A percentile compares a stretch with the other conserved stretches of the same genome.
Conservation (phyloP, 495 filamentous ascomycete species). For the Astrocystis sublimbata region DNA sequence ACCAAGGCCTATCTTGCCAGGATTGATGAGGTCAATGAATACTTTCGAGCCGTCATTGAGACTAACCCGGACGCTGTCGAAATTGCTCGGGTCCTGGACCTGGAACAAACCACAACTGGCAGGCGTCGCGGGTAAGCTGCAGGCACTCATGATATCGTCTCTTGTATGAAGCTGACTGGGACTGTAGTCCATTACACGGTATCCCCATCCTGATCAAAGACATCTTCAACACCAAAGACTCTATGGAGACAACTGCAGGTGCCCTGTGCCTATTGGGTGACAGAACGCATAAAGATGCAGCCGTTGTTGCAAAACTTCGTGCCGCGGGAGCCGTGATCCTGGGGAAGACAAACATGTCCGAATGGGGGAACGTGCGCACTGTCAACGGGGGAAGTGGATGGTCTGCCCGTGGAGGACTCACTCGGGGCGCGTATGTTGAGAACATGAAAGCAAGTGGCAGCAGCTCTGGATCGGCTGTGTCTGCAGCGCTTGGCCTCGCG, state of each 20-base stretch:
- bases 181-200: background rate
- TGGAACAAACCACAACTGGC: background rate
- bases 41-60: background rate
- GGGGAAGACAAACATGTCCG: background rate
- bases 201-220: background rate
- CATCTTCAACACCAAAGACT: background rate
- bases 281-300: background rate
- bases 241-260: background rate
- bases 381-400: background rate
- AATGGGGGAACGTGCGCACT: background rate
- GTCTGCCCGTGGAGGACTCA: background rate
- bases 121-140: background rate
- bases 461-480: background rate
- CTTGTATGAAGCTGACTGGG: background rate
- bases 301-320: background rate
- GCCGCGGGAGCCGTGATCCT: background rate
- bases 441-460: background rate
- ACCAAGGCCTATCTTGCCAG: background rate
- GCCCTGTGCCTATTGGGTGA: background rate
- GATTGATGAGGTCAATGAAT: background rate
- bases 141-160: background rate
- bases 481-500: background rate
- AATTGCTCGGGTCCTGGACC: background rate
- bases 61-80: background rate
- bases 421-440: background rate